Conservation (phyloP, 805 yeast species). For the Metschnikowia gelsemii region DNA sequence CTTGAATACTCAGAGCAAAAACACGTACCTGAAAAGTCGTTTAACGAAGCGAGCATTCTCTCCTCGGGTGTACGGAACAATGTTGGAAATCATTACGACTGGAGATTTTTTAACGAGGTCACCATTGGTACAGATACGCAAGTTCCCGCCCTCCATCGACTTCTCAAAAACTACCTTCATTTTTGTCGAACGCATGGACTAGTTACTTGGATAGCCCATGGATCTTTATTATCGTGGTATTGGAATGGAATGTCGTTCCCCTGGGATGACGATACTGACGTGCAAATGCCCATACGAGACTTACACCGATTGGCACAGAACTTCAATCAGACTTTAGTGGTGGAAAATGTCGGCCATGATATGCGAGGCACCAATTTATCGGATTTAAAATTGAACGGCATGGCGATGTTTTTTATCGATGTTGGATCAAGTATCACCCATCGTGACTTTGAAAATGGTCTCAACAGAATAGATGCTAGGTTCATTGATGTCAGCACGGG, state of each 20-base stretch:
- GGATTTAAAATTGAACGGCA: conserved; percentile 23
- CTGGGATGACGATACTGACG: conserved; percentile 28
- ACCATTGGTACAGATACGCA: conserved; percentile 15
- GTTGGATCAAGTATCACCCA: conserved; percentile 16
- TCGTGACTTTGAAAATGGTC: conserved; percentile 15
- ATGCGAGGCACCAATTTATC: conserved; percentile 8
- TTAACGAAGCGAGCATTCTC: conserved; percentile 16
- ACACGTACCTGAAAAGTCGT: conserved; percentile 17
- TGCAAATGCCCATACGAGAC: conserved; percentile 27
- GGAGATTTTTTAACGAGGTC: conserved; percentile 25
- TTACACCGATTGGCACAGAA: conserved; percentile 21
- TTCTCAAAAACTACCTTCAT: conserved; percentile 21
- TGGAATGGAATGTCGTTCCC: conserved; percentile 28
- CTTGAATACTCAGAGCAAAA: conserved; percentile 18
- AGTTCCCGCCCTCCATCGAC: conserved; percentile 18
- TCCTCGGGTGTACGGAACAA: neutral
- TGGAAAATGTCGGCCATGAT: conserved; percentile 23
- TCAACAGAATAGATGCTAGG: conserved; percentile 37
- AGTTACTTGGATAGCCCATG: conserved; percentile 28
- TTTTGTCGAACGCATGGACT: conserved; percentile 23
- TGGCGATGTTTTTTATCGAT: conserved; percentile 17
- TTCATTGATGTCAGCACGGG: conserved; percentile 36
- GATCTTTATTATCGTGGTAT: conserved; percentile 24
- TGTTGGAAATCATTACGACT: conserved; percentile 22
- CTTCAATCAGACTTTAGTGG: conserved; percentile 24